Percentiles rank a stretch among this genome's conserved stretches.
These are phyloP conservation scores for Sporothrix brunneoviolacea DNA, from an alignment of 2,329 filamentous ascomycete species.

Conservation along the genomic window DNA sequence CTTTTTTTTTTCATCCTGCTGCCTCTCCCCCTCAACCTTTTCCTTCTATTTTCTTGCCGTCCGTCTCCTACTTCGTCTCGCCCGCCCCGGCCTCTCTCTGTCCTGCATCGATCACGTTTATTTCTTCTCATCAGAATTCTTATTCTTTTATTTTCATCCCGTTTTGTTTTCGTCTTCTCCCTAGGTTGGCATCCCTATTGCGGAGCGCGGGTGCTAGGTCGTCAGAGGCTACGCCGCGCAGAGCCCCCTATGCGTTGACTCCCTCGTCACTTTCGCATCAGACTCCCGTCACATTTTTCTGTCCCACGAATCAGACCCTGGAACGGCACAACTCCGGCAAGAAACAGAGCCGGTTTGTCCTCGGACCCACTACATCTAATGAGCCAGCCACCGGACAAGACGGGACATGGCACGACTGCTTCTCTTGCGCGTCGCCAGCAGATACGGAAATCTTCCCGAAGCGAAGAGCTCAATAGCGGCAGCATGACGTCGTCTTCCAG, in stretches of 20 bases:
- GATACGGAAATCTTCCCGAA: neutral
- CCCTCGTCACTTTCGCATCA: neutral
- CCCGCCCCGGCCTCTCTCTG: neutral
- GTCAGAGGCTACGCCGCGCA: neutral
- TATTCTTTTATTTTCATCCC: neutral
- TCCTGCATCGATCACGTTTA: neutral
- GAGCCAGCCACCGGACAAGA: neutral
- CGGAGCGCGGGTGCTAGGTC: neutral
- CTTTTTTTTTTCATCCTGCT: neutral
- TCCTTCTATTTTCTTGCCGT: neutral
- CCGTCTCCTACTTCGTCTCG: neutral
- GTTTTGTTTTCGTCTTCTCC: neutral
- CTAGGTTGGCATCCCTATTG: neutral
- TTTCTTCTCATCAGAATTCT: neutral
- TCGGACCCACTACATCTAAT: neutral
- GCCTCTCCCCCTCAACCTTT: neutral
- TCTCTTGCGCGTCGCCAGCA: neutral
- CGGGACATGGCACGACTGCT: constrained; percentile 4
- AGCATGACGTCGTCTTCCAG: constrained; percentile 8
- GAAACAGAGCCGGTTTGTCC: neutral
- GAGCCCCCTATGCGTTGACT: neutral
- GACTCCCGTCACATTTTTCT: neutral
- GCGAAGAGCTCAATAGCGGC: neutral
- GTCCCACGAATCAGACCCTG: too few species aligned
- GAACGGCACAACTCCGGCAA: neutral